Evolutionary conservation across 176 grass and related monocot genomes (phyloP), one percentile per base, ranked within the genome.

Genomic region (Oryza glumipatula): DNA sequence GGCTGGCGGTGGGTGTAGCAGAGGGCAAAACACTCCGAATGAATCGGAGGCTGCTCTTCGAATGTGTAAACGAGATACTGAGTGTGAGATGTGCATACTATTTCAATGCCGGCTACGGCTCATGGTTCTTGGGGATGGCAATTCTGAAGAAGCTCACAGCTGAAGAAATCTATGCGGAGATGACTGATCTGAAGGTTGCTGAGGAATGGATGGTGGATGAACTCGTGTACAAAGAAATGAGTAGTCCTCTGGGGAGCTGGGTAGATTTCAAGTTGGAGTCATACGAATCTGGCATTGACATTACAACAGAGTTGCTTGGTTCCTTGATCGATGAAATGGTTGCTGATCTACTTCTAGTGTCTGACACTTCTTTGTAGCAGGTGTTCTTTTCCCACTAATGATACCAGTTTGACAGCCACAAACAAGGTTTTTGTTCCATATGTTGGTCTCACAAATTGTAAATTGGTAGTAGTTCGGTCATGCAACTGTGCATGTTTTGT

Each of bases 201-300:
- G 97, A 91, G 76, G 94, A 99, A 54, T 86, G 89, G 89, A 89
- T 96, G 93, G 96, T 99, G 73, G 94, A 99, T 43, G 86, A 94
- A 61, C 88, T 94, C 58, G 97, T 99, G 73, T 91, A 96, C 61
- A 93, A 78, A 80, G 97, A 99, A 71, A 99, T 96, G 94, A 94
- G 94, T 78, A 60, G 49, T 75, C 78, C 85, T 65, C 84, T 89
- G 1, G 97, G 97, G 81, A 96, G 71, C 52, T 99, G 97, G 97
- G 84, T 92, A 30, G 72, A 99, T 84, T 99, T 99, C 84, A 84
- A 89, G 84, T 88, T 81, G 1, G 94, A 96, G 78, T 84, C 86
- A 17, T 94, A 91, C 54, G 76, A 96, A 78, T 68, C 73, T 15
- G 97, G 90, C 7, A 79, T 41, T 70, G 94, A 92, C 46, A 86